phyloP scores from a whole-genome alignment of 1,284 basidiomycete species.

The Ceratobasidium sp. region DNA sequence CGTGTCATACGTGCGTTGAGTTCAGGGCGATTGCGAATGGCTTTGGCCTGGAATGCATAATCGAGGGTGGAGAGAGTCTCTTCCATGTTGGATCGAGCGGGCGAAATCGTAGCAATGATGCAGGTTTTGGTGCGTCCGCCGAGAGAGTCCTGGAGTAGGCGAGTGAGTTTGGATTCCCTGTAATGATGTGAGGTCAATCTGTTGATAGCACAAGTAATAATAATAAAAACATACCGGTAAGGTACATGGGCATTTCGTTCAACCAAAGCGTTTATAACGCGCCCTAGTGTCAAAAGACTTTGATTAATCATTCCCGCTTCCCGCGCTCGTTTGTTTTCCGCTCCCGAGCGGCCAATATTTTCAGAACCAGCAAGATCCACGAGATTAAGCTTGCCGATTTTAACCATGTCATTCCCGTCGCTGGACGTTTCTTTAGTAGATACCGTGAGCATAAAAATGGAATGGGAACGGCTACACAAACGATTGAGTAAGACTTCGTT shows the following conservation, averaged over 20 bases:
- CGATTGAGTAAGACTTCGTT: not conserved
- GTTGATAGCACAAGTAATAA: not conserved
- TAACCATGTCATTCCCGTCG: slow-evolving; percentile 87
- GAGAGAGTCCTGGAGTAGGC: slow-evolving; percentile 97
- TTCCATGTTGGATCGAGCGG: slow-evolving; percentile 92
- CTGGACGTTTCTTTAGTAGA: slow-evolving; percentile 88
- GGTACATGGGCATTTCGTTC: slow-evolving; percentile 94
- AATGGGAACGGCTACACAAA: slow-evolving; percentile 85
- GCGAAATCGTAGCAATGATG: slow-evolving; percentile 96
- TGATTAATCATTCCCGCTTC: slow-evolving; percentile 99
- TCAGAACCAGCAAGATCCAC: slow-evolving; percentile 98
- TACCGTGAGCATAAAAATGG: slow-evolving; percentile 97
- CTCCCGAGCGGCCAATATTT: slow-evolving; percentile 96
- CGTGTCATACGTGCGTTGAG: slow-evolving; percentile 95
- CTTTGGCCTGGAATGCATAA: slow-evolving; percentile 96
- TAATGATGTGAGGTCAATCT: slow-evolving; percentile 1
- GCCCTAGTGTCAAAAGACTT: slow-evolving; percentile 93
- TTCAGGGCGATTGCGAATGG: slow-evolving; percentile 96
- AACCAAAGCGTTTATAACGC: slow-evolving; percentile 97
- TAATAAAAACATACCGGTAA: slow-evolving; percentile 74
- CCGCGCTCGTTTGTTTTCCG: slow-evolving; percentile 93
- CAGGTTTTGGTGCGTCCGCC: slow-evolving; percentile 99
- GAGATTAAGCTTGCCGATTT: slow-evolving; percentile 95
- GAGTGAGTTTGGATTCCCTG: slow-evolving; percentile 93
- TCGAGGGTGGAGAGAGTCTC: slow-evolving; percentile 98